These are phyloP conservation scores for Lachancea sp. DNA, from an alignment of 805 yeast genomes.

Conservation along the genomic window DNA sequence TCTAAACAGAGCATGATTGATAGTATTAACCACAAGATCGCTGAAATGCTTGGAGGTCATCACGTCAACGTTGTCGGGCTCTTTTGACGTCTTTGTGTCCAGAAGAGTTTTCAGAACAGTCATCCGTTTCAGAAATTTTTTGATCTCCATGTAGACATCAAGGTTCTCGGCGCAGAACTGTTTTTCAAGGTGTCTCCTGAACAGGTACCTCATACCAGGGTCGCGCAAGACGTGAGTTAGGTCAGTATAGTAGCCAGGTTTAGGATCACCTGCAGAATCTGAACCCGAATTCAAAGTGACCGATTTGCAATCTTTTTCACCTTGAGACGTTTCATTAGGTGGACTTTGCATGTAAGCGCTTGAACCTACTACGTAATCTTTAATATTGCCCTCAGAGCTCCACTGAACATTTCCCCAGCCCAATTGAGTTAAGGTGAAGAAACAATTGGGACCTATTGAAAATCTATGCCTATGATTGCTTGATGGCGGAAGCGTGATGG, in stretches of 20 bases:
- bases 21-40: constrained; percentile 28
- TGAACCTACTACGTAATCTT: neutral
- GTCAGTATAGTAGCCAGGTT: constrained; percentile 6
- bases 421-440: constrained; percentile 38
- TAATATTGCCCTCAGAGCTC: constrained; percentile 14
- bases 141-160: constrained; percentile 60
- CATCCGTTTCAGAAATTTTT: constrained; percentile 45
- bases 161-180: constrained; percentile 70
- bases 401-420: constrained; percentile 38
- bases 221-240: constrained; percentile 49
- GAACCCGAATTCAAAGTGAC: neutral
- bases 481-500: constrained; percentile 37
- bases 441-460: constrained; percentile 34
- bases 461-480: constrained; percentile 27
- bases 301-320: neutral
- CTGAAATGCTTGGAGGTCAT: constrained; percentile 11
- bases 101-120: constrained; percentile 37
- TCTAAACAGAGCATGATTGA: constrained; percentile 36
- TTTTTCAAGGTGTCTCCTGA: constrained; percentile 56
- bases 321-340: neutral
- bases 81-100: constrained; percentile 20
- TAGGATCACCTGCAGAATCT: neutral
- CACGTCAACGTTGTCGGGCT: constrained; percentile 11
- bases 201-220: constrained; percentile 68
- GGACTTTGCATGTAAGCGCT: neutral